Conservation (phyloP, 2,329 filamentous ascomycete species). For the Trichoderma atrobrunneum region DNA sequence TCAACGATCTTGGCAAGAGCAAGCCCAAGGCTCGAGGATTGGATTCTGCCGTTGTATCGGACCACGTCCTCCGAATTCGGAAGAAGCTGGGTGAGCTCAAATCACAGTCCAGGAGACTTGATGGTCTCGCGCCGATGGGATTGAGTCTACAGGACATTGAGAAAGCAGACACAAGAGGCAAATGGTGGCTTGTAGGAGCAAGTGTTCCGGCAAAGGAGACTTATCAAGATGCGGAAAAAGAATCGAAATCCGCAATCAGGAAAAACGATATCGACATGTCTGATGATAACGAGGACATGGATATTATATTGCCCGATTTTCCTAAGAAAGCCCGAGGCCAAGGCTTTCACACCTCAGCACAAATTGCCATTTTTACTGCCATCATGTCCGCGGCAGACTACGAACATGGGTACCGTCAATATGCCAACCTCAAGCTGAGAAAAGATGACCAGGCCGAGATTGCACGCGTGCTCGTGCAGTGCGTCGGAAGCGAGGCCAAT, state of each 20-base stretch:
- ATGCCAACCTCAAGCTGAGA: slow-evolving; percentile 81
- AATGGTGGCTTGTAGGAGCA: slow-evolving; percentile 99
- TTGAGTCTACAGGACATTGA: slow-evolving; percentile 80
- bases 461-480: slow-evolving; percentile 82
- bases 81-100: slow-evolving; percentile 82
- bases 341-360: slow-evolving; percentile 81
- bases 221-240: slow-evolving; percentile 20
- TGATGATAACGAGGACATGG: slow-evolving; percentile 45
- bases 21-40: slow-evolving; percentile 73
- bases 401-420: slow-evolving; percentile 76
- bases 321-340: slow-evolving; percentile 71
- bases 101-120: slow-evolving; percentile 52
- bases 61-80: slow-evolving; percentile 85
- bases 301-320: slow-evolving; percentile 62
- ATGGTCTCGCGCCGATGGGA: slow-evolving; percentile 76
- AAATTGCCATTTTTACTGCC: slow-evolving; percentile 88
- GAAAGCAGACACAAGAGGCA: slow-evolving; percentile 80
- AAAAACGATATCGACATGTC: slow-evolving; percentile 28
- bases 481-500: slow-evolving; percentile 73
- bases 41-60: slow-evolving; percentile 69
- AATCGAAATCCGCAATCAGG: slow-evolving; percentile 21
- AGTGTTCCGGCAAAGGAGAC: slow-evolving; percentile 62
- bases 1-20: slow-evolving; percentile 92
- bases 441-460: slow-evolving; percentile 84
- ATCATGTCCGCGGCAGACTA: slow-evolving; percentile 83